A percentile compares a stretch with the other conserved stretches of the same genome.
Conservation (phyloP, 2,329 filamentous ascomycete genomes). For the Pseudopyricularia javanii region DNA sequence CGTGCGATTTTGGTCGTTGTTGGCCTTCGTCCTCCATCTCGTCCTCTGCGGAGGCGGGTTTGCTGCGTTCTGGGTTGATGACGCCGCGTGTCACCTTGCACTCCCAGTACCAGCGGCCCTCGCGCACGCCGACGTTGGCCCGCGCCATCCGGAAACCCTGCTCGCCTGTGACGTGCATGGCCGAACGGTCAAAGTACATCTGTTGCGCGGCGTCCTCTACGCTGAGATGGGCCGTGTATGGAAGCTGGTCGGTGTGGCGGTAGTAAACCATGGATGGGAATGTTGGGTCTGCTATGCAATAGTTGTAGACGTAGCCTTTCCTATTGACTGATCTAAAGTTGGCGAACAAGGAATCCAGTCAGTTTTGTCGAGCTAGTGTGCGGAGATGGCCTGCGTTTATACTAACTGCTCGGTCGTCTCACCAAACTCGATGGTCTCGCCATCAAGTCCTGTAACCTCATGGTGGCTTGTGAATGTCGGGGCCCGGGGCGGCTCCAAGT, state of each 20-base stretch:
- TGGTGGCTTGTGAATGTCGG: slow-evolving; percentile 46
- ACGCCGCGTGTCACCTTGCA: slow-evolving; percentile 71
- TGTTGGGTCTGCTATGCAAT: slow-evolving; percentile 78
- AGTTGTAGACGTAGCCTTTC: slow-evolving; percentile 74
- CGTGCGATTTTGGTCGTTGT: slow-evolving; percentile 29
- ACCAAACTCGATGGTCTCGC: slow-evolving; percentile 42
- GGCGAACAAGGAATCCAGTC: slow-evolving; percentile 30
- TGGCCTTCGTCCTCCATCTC: not conserved
- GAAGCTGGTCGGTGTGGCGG: slow-evolving; percentile 74
- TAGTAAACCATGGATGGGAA: slow-evolving; percentile 85
- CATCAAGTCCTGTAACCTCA: slow-evolving; percentile 34
- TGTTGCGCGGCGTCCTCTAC: slow-evolving; percentile 84
- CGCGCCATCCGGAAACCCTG: slow-evolving; percentile 88
- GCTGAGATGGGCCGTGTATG: slow-evolving; percentile 74
- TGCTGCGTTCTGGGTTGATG: slow-evolving; percentile 30
- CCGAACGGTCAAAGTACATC: slow-evolving; percentile 69
- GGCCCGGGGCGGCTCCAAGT: slow-evolving; percentile 47
- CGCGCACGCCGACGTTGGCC: slow-evolving; percentile 79
- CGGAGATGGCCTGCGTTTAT: not conserved
- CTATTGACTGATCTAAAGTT: slow-evolving; percentile 35
- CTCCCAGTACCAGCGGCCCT: slow-evolving; percentile 91
- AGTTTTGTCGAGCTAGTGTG: slow-evolving; percentile 3
- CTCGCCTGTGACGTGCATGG: slow-evolving; percentile 70
- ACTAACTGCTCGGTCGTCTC: slow-evolving; percentile 54
- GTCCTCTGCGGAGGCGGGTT: slow-evolving; percentile 12